Evolutionary conservation across 2,329 filamentous ascomycete species (phyloP), one percentile per base, ranked within the genome.

Genomic region (Sporothrix dimorphospora): DNA sequence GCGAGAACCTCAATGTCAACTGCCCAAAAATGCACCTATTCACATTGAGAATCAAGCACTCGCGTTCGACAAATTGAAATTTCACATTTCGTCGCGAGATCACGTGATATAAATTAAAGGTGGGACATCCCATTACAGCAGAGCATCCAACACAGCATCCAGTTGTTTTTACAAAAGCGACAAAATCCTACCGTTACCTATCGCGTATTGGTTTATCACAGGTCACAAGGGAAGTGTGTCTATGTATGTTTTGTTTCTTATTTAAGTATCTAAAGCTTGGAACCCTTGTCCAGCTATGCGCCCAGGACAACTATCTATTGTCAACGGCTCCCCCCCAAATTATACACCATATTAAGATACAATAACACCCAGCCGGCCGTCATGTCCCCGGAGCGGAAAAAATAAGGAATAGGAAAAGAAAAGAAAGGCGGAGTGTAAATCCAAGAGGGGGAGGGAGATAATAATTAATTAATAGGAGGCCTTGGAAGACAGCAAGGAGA

Each of bases 311-410:
- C 45, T n/a, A 45, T 69, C 59, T 73, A 72, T 71, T 30, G 53
- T 19, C 66, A 53, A 40, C 66, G 34, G 45, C 66, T 45, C 55
- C 49, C 67, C 51, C 49, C 66, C 47, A 68, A 70, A 66, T 40
- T 57, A 75, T 75, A 75, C 71, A 73, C 67, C 59, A 27, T 75
- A 73, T 71, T 71, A 73, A 51, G 57, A 73, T 73, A 71, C 69
- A 70, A 47, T 47, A 67, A 70, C 53, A 59, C 57, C 72, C 51
- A 38, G 30, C 53, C 49, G 14, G 34, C 65, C 21, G n/a, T 30
- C 53, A 19, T 69, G 45, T 57, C 45, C 47, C 45, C 38, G 63
- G 63, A 59, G 67, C 42, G n/a, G n/a, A n/a, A 63, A 72, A 49
- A 42, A 42, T 53, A 40, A 53, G 21, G 53, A 57, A 27, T 59